These are phyloP conservation scores for Acanthamoeba castellanii DNA, from an alignment of 208 protist genomes.

Conservation along the genomic window DNA sequence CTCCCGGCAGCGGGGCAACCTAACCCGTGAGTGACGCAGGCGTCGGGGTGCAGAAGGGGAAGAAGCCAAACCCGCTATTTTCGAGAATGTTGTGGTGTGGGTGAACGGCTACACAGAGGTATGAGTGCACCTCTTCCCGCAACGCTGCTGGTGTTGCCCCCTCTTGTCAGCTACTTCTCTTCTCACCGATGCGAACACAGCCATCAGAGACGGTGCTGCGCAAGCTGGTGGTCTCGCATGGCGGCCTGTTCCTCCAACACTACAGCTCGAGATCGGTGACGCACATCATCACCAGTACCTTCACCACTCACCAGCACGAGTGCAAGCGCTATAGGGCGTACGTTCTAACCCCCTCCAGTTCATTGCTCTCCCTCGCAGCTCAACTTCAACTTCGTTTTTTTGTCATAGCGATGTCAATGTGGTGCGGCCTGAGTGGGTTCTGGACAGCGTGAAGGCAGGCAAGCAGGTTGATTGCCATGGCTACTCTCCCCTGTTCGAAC, in stretches of 20 bases:
- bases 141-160: background rate
- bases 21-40: background rate
- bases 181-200: background rate
- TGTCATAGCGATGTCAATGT: background rate
- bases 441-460: constrained; percentile 49
- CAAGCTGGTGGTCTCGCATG: constrained; percentile 18
- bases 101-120: constrained; percentile 72
- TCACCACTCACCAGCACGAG: constrained; percentile 52
- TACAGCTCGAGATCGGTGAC: constrained; percentile 62
- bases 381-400: background rate
- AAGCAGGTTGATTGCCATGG: constrained; percentile 30
- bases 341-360: too few relatives aligned
- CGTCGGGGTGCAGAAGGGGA: background rate
- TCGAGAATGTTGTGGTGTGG: constrained; percentile 45
- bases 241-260: constrained; percentile 33
- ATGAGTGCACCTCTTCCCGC: background rate
- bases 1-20: background rate
- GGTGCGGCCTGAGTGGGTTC: constrained; percentile 48
- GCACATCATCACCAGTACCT: constrained; percentile 43
- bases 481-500: constrained; percentile 2
- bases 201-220: constrained; percentile 31
- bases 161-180: background rate
- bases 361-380: background rate
- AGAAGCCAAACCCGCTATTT: background rate
- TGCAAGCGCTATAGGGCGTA: constrained; percentile 25